Evolutionary conservation across 148 eudicot species (phyloP).

Genomic region (Silene conica): DNA sequence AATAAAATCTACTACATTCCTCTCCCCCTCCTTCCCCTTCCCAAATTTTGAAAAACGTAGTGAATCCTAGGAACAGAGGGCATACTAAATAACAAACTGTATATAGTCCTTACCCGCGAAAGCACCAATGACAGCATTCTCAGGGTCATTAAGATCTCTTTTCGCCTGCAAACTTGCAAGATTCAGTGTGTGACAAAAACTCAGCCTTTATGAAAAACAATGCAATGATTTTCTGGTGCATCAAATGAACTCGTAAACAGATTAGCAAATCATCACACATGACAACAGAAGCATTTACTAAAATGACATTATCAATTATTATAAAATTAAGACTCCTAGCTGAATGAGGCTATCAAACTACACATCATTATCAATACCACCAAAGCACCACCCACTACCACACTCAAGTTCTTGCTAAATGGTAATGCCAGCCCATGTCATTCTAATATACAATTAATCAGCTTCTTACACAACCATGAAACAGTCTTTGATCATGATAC

Average conservation of each 20-base stretch:
- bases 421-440: not conserved
- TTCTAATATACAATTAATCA: not conserved
- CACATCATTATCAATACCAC: not conserved
- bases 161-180: constrained; percentile 48
- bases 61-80: not conserved
- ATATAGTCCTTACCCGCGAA: constrained; percentile 60
- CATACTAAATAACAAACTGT: not conserved
- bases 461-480: not conserved
- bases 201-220: not conserved
- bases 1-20: too few species aligned
- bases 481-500: not conserved
- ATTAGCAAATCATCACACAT: not conserved
- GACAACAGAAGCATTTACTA: not conserved
- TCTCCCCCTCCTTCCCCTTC: not conserved
- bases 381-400: not conserved
- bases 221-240: not conserved
- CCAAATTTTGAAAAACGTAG: too few species aligned
- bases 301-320: not conserved
- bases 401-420: not conserved
- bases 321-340: not conserved
- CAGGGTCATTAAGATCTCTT: constrained; percentile 90
- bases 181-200: not conserved
- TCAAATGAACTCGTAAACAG: not conserved
- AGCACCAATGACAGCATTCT: constrained; percentile 90
- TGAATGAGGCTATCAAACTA: not conserved